Evolutionary conservation across 2,329 filamentous ascomycete genomes (phyloP).

Genomic region (Neonectria faginata): DNA sequence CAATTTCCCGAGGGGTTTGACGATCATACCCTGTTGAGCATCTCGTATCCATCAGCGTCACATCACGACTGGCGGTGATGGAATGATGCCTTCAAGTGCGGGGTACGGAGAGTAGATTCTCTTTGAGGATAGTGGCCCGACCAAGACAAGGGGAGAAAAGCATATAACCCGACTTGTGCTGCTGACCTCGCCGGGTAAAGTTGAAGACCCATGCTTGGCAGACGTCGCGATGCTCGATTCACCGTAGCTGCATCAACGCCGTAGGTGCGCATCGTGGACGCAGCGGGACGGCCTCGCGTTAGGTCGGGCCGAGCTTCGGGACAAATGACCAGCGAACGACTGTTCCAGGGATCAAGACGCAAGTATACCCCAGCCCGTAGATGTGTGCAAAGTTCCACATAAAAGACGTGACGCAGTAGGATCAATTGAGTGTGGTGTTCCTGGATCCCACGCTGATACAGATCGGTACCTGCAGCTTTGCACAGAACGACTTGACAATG

Average conservation of each 20-base stretch:
- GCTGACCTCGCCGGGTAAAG: constrained; percentile 17
- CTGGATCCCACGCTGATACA: background rate
- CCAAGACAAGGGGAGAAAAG: constrained; percentile 4
- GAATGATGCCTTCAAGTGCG: constrained; percentile 10
- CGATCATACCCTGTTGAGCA: constrained; percentile 4
- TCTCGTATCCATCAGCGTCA: background rate
- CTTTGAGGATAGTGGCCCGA: constrained; percentile 16
- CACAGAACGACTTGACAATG: background rate
- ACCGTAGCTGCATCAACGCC: background rate
- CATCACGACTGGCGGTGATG: constrained; percentile 2
- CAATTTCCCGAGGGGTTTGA: constrained; percentile 19
- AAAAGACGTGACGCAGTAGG: background rate
- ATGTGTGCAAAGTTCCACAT: background rate
- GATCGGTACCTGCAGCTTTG: background rate
- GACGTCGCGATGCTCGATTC: background rate
- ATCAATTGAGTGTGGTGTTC: background rate
- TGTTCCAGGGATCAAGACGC: background rate
- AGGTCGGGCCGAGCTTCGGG: constrained; percentile 20
- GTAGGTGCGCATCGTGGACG: constrained; percentile 15
- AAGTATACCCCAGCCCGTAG: background rate
- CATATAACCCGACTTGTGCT: constrained; percentile 1
- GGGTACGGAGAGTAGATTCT: constrained; percentile 10
- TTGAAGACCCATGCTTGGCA: constrained; percentile 7
- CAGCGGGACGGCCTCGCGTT: constrained; percentile 16
- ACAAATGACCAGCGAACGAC: background rate